Base-by-base conservation (phyloP, 441 rosid species). In the Omphalea diandra region DNA sequence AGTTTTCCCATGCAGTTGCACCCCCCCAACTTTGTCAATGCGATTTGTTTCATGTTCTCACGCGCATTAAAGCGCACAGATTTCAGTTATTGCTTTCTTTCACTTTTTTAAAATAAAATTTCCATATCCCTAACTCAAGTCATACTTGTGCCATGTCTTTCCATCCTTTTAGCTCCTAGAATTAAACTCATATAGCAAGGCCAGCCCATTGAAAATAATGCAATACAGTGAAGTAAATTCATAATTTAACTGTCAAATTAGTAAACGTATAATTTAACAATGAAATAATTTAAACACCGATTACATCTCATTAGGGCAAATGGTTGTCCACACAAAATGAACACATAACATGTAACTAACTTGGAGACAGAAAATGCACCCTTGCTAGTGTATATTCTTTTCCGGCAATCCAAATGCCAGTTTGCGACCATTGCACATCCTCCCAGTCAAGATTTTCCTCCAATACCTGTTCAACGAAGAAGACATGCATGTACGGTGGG, bases 401-500 rank as follows among this genome's bases (percentile, higher is more conserved):
- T 46, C 96, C 98, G 66, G 92, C 95, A 66, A 95, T 84, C 97
- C 96, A 89, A 61, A 93, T 98, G 43, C 99, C 99, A 56, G 97
- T 91, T 53, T 96, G 98, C 11, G 99, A 96, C 98, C 99, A 96
- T 65, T 93, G 96, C 75, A 95, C 92, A 71, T 90, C 99, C 75
- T 95, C 99, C 99, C 99, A 95, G 66, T 95, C 99, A 2, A 95
- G 82, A 65, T 87, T 90, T 70, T 95, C 99, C 81, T 84, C 97
- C 84, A 95, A 43, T 44, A 93, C 97, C 99, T 95, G 79, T 44
- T 52, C 70, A n/a, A 35, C 26, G 9, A 35, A 3, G 31, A 57
- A 17, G 15, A 57, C 18, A 9, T 17, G 11, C 40, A n/a, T n/a
- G n/a, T n/a, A n/a, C n/a, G n/a, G n/a, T n/a, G n/a, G n/a, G n/a